Base-by-base conservation (phyloP, 345 rosid genomes). In the Luvunga scandens region DNA sequence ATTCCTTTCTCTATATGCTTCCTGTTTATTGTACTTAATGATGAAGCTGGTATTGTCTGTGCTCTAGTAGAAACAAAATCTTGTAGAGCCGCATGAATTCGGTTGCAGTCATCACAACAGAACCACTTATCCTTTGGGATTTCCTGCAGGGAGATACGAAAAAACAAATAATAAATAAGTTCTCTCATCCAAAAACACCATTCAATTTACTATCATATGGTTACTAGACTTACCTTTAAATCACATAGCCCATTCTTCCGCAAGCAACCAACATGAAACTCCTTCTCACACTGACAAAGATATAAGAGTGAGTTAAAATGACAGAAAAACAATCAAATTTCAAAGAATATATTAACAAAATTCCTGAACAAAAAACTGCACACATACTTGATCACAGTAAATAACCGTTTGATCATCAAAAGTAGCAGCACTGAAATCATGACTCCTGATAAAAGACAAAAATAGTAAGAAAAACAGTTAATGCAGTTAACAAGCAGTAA, bases 251-350 rank as follows among this genome's bases (percentile, higher is more conserved):
- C 93, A 78, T 80, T 87, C 70, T 90, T 86, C 75, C 96, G 86
- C 88, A 97, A 78, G 87, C 99, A 97, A 60, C 98, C 98, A 76
- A 97, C 98, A 83, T 92, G 97, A 80, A 82, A 92, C 88, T 96
- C 99, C 89, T 90, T 91, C 89, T 97, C 99, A 73, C 99, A 97
- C 99, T 96, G 83, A 80, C 71, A 61, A 71, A 78, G 64, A 68
- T 31, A 81, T 22, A 53, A 75, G n/a, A 63, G 27, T 64, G 55
- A 48, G 75, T 62, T 69, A 31, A 69, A 34, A 31, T 30, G 50
- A 39, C 66, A 78, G 75, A 70, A 72, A 65, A 69, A 59, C 19
- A 77, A 38, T 39, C 45, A 66, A 27, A 31, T 22, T 31, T 53
- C 33, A 34, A 60, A 71, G 42, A 64, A 27, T 45, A 38, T 31